These are phyloP conservation scores for Lachnellula suecica DNA, from an alignment of 2,329 filamentous ascomycete genomes.

Conservation along the genomic window DNA sequence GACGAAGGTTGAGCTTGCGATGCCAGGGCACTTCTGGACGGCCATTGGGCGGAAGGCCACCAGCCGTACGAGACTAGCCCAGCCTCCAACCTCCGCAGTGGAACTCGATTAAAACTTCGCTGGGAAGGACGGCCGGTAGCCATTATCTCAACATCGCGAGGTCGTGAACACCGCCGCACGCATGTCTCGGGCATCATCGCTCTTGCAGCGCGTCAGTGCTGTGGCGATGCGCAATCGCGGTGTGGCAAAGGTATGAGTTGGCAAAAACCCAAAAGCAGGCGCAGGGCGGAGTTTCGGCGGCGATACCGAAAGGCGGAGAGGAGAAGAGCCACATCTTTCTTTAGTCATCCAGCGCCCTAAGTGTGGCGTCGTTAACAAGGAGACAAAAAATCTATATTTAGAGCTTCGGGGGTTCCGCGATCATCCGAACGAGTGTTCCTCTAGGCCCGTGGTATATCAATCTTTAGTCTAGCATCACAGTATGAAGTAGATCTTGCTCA, in stretches of 20 bases:
- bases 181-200: constrained; percentile 8
- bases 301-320: background rate
- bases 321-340: background rate
- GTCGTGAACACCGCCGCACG: background rate
- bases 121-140: too few relatives aligned
- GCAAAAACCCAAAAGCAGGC: background rate
- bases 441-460: background rate
- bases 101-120: background rate
- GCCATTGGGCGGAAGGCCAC: constrained; percentile 15
- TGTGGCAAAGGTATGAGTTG: constrained; percentile 10
- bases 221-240: constrained; percentile 1
- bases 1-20: constrained; percentile 17
- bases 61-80: constrained; percentile 14
- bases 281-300: constrained; percentile 2
- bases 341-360: constrained; percentile 1
- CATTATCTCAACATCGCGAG: too few relatives aligned
- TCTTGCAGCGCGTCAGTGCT: background rate
- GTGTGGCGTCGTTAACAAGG: background rate
- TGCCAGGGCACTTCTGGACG: constrained; percentile 16
- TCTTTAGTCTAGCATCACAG: too few relatives aligned
- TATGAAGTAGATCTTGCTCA: background rate
- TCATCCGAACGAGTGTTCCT: background rate
- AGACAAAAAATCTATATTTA: constrained; percentile 6
- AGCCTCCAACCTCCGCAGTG: background rate
- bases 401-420: constrained; percentile 6